phyloP scores from a whole-genome alignment of 2,329 filamentous ascomycete species.

The Claviceps humidiphila region DNA sequence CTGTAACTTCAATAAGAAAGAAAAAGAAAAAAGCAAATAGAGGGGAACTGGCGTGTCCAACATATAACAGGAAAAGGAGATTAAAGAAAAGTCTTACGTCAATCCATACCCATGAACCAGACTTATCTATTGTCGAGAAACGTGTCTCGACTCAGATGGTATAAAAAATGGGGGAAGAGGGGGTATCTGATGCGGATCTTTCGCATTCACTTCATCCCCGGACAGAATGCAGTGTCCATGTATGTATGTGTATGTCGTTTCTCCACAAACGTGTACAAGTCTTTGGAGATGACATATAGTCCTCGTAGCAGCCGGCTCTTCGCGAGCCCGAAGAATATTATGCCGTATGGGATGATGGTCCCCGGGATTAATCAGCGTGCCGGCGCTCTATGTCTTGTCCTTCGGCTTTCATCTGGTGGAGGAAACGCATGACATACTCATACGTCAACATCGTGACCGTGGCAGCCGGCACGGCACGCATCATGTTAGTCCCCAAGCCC shows the following conservation, averaged over 20 bases:
- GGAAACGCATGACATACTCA: conserved; percentile 55
- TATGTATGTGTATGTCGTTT: neutral
- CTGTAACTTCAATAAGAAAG: neutral
- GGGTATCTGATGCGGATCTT: conserved; percentile 1
- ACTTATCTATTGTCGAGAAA: conserved; percentile 23
- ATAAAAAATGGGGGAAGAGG: neutral
- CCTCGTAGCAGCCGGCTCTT: neutral
- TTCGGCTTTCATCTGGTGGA: conserved; percentile 30
- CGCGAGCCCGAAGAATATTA: neutral
- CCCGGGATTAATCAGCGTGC: conserved; percentile 5
- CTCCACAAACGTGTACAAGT: conserved; percentile 7
- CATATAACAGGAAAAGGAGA: neutral
- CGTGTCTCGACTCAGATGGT: conserved; percentile 9
- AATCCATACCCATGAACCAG: conserved; percentile 11
- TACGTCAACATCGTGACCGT: conserved; percentile 98
- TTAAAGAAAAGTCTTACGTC: conserved; percentile 5
- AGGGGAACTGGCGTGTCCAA: neutral
- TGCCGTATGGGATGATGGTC: neutral
- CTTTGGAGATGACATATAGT: neutral
- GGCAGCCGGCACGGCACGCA: conserved; percentile 85
- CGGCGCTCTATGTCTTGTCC: conserved; percentile 21
- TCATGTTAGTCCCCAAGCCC: conserved; percentile 94
- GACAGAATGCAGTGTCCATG: neutral
- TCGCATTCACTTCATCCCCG: conserved; percentile 1
- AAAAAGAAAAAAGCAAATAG: neutral